Evolutionary conservation across 208 protist genomes (phyloP), one percentile per base, ranked within the genome.

Genomic region (Trypanosoma boissoni): DNA sequence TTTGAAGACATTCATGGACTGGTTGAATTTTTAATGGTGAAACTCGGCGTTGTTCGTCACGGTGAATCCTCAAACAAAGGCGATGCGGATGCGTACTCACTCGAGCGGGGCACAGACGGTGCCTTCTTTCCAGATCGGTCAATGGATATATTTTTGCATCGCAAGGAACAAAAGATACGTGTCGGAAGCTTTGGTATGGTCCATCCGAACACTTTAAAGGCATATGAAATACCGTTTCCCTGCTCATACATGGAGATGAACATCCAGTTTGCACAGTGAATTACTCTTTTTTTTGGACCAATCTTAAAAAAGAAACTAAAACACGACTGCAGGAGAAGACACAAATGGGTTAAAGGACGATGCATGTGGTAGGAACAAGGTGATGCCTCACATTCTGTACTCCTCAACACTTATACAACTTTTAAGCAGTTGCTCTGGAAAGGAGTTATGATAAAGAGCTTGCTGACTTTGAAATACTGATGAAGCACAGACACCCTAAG

Each of bases 191-290:
- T 96, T 49, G 91, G 91, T 36, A 86, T 96, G 9, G 69, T 96
- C 3, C 88, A 96, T 64, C 91, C 91, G 5, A 83, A 91, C 66
- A 94, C 97, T 32, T 77, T 98, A 23, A 93, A 92, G 67, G 80
- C 83, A 32, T 98, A 96, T 53, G 94, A 96, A 23, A 88, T 98
- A 43, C 56, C 83, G 1, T 92, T 83, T 63, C 95, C 95, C 32
- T 96, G 86, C 70, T 97, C 95, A 1, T 90, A 84, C 65, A 78
- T 98, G 56, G 96, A 99, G 78, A 41, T 98, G 21, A 95, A 95
- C 70, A 80, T 95, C 31, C 88, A 95, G 58, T 94, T 91, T 59
- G 57, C 57, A 8, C 39, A 58, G 46, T 68, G 59, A 49, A n/a
- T n/a, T n/a, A n/a, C n/a, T n/a, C n/a, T n/a, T n/a, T n/a, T n/a